Percentiles rank a stretch among this genome's conserved stretches.
phyloP scores from a whole-genome alignment of 257 asterid species.

The Capsicum rhomboideum region DNA sequence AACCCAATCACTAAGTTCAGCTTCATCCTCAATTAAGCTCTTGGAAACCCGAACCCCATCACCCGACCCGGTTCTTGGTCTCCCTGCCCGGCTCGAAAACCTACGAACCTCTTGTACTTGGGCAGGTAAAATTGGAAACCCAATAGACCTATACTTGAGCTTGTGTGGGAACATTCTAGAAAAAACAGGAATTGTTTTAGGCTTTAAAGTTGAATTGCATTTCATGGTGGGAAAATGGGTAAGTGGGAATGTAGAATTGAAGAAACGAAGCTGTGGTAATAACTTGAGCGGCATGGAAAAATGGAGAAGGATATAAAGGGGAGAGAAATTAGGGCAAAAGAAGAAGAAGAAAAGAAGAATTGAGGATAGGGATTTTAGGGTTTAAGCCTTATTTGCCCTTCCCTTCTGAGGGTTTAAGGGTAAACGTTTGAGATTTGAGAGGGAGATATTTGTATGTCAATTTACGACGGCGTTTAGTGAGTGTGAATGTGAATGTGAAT shows the following conservation, averaged over 20 bases:
- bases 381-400: slow-evolving; percentile 26
- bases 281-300: slow-evolving; percentile 48
- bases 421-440: not conserved
- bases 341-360: not conserved
- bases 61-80: slow-evolving; percentile 28
- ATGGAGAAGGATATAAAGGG: not conserved
- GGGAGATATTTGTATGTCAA: not conserved
- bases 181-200: slow-evolving; percentile 36
- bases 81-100: slow-evolving; percentile 31
- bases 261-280: slow-evolving; percentile 29
- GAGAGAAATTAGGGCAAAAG: slow-evolving; percentile 9
- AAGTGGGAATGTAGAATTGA: slow-evolving; percentile 15
- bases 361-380: slow-evolving; percentile 30
- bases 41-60: slow-evolving; percentile 28
- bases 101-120: slow-evolving; percentile 9
- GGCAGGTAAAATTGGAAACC: slow-evolving; percentile 17
- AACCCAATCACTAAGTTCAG: slow-evolving; percentile 90
- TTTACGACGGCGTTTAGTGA: not conserved
- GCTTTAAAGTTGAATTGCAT: slow-evolving; percentile 3
- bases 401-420: not conserved
- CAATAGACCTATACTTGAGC: slow-evolving; percentile 30
- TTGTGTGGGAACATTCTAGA: slow-evolving; percentile 55
- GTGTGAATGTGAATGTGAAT: not conserved
- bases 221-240: slow-evolving; percentile 20
- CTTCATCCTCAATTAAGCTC: slow-evolving; percentile 96